phyloP scores from a whole-genome alignment of 345 rosid genomes.

The Eucalyptus marginata region DNA sequence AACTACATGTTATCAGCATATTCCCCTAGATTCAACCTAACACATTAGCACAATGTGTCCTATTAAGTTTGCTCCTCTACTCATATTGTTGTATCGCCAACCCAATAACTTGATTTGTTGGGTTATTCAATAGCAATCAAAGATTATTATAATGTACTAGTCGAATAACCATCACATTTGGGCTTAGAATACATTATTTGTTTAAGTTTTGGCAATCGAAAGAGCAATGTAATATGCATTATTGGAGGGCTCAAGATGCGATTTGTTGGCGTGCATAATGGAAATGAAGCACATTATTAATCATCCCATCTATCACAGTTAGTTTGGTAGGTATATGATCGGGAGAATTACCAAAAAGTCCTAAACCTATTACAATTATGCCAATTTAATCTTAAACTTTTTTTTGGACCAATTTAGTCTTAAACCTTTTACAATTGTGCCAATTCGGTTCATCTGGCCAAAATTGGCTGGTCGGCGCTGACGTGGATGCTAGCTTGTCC shows the following conservation, averaged over 20 bases:
- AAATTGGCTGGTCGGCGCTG: no score
- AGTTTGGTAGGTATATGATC: not conserved
- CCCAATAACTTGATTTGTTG: not conserved
- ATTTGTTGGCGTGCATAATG: not conserved
- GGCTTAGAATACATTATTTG: not conserved
- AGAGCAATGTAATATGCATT: not conserved
- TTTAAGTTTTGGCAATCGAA: not conserved
- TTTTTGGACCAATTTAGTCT: no score
- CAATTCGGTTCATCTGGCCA: no score
- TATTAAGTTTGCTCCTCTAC: not conserved
- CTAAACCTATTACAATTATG: no score
- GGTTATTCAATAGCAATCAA: not conserved
- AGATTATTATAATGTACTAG: not conserved
- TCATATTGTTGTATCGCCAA: not conserved
- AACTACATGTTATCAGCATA: not conserved
- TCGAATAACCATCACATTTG: not conserved
- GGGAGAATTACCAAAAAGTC: no score
- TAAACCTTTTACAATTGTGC: no score
- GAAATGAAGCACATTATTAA: not conserved
- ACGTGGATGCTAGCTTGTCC: rapidly evolving
- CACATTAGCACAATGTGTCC: not conserved
- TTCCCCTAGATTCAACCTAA: not conserved
- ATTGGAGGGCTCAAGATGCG: not conserved
- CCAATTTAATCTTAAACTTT: no score
- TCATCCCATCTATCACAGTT: not conserved